phyloP scores from a whole-genome alignment of 1,284 basidiomycete species.

The Inonotus obliquus region DNA sequence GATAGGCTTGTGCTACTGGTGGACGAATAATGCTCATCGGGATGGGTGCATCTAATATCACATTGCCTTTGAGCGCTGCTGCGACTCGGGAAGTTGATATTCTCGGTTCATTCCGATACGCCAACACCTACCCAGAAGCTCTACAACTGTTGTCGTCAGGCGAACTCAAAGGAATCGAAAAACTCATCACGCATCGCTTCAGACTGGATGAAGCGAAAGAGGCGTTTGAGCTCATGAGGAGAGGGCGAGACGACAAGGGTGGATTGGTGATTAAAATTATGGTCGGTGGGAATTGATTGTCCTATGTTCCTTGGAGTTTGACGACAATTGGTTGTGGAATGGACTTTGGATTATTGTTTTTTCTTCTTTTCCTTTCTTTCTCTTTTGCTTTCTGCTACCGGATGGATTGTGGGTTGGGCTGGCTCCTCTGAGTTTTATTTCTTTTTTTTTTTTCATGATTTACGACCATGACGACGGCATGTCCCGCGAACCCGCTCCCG shows the following conservation, averaged over 20 bases:
- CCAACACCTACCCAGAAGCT: conserved; percentile 85
- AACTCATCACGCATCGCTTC: conserved; percentile 81
- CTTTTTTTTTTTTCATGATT: not conserved
- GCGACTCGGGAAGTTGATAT: conserved; percentile 91
- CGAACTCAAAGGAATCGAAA: conserved; percentile 58
- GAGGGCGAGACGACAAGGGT: conserved; percentile 73
- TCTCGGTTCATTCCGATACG: conserved; percentile 86
- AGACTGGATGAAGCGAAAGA: conserved; percentile 57
- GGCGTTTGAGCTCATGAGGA: conserved; percentile 77
- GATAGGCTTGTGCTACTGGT: conserved; percentile 73
- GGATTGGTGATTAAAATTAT: conserved; percentile 85
- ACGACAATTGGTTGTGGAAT: not conserved
- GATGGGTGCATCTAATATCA: conserved; percentile 86
- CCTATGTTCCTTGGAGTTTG: not conserved
- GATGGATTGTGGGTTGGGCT: not conserved
- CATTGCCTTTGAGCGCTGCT: conserved; percentile 79
- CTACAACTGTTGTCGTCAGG: conserved; percentile 70
- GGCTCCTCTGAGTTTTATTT: not conserved
- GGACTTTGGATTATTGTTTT: not conserved
- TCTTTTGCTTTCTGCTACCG: not conserved
- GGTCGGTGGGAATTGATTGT: conserved; percentile 37
- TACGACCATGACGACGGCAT: not conserved
- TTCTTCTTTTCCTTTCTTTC: not conserved
- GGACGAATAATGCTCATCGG: conserved; percentile 91
- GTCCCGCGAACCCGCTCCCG: no score